Evolutionary conservation across 345 rosid genomes (phyloP), one percentile per base, ranked within the genome.

Genomic region (Hibiscus mutabilis): DNA sequence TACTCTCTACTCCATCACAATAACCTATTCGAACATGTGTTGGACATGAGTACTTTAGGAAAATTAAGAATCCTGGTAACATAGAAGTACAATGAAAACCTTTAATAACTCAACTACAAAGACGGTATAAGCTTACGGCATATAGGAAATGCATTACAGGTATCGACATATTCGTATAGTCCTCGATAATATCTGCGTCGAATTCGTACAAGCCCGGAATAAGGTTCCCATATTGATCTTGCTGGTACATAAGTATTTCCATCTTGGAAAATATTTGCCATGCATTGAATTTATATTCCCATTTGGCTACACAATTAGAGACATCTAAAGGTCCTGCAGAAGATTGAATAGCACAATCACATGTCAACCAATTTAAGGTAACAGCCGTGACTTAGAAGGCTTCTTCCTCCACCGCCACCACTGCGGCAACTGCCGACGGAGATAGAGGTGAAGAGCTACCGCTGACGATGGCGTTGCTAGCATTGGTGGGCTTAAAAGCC

Each of bases 241-340:
- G 85, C 90, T 90, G 96, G 75, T 82, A 77, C 61, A 94, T 73
- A 55, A 78, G 56, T 53, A 87, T 81, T 76, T 91, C 95, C 90
- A 94, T 86, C 86, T 81, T 84, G 57, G 98, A 91, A 79, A 84
- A 88, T 69, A 90, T 81, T 73, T 94, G 93, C 98, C 98, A 91
- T 15, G 79, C 78, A 63, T 72, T 81, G 16, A 82, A 70, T 73
- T 84, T 86, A 57, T 82, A 83, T 70, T 84, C 88, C 95, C 91
- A 87, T 60, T 76, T 75, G 13, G 88, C 90, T 29, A 70, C 66
- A 16, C 97, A 88, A 35, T 71, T 94, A 31, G 89, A 80, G 72
- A 88, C 83, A 77, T 87, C 88, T 6, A 91, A 72, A 37, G 86
- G 76, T 58, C 96, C 97, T 93, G 82, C 2, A 66, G 10, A 37